Evolutionary conservation across 805 yeast species (phyloP), one percentile per base, ranked within the genome.

Genomic region (Zygoascus tannicola): DNA sequence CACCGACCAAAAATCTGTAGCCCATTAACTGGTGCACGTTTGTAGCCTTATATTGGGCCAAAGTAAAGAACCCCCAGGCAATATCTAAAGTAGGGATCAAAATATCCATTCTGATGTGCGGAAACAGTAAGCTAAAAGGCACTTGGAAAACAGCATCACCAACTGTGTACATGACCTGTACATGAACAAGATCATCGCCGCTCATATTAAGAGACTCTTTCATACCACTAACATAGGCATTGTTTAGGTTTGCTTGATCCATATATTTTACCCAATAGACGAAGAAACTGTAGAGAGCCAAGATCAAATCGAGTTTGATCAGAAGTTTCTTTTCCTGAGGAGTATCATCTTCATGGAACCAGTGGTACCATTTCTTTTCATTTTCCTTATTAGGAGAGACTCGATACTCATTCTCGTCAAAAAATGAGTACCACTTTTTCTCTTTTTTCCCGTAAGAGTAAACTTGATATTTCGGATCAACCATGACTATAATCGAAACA

Each of bases 191-290:
- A 51, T 81, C 85, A 54, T 79, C 76, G 10, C 83, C 84, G 43
- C 67, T 54, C 72, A 82, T 71, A 3, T 67, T 66, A 32, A 80
- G 62, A 38, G 67, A 78, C 51, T 72, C 77, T 46, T 70, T 60
- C 75, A 81, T 68, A 18, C 84, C 81, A 15, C 79, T 71, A 34
- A 76, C 78, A 53, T 79, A 81, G 1, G 86, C 86, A 54, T 80
- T 78, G 48, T 70, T 30, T 12, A 35, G 14, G 22, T 42, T 36
- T 19, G 33, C 16, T 44, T 70, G 71, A 55, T 81, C 86, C 40
- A 81, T 63, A 44, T 76, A 75, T 56, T 80, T 80, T 44, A 80
- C 75, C 82, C 83, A 81, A n/a, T n/a, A n/a, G n/a, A n/a, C n/a
- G n/a, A n/a, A n/a, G n/a, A n/a, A n/a, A n/a, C 77, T 46, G 77